Conservation (phyloP, 371 early-diverging fungal species). For the Entomophthora muscae region DNA sequence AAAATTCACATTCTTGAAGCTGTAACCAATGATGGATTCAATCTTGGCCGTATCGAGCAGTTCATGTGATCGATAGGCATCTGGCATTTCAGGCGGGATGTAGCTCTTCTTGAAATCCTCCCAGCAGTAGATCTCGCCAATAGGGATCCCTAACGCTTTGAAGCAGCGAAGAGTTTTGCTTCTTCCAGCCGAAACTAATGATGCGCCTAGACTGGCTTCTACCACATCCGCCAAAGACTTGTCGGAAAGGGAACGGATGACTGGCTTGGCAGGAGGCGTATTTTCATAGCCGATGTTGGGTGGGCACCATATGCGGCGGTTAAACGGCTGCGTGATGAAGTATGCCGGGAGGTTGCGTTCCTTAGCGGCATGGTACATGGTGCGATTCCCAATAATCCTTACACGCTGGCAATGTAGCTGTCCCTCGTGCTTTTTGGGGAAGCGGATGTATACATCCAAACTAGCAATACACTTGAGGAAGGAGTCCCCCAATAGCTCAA, state of each 20-base stretch:
- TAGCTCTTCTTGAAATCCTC: not conserved
- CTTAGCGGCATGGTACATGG: slow-evolving; percentile 36
- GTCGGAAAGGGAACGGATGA: slow-evolving; percentile 37
- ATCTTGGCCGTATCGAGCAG: slow-evolving; percentile 13
- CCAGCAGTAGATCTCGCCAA: slow-evolving; percentile 16
- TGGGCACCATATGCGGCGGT: slow-evolving; percentile 40
- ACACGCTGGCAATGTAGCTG: slow-evolving; percentile 51
- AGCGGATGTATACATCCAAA: slow-evolving; percentile 52
- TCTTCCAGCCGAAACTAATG: slow-evolving; percentile 36
- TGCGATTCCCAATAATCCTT: slow-evolving; percentile 54
- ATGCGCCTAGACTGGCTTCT: slow-evolving; percentile 77
- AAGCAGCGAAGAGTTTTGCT: slow-evolving; percentile 45
- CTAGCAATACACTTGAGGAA: slow-evolving; percentile 75
- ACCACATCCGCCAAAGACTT: slow-evolving; percentile 81
- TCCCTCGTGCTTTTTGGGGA: slow-evolving; percentile 67
- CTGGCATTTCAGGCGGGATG: not conserved
- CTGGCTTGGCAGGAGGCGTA: not conserved
- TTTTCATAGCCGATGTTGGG: slow-evolving; percentile 20
- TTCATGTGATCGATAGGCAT: not conserved
- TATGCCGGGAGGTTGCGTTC: slow-evolving; percentile 33
- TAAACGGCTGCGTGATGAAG: slow-evolving; percentile 38
- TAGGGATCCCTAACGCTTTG: slow-evolving; percentile 30
- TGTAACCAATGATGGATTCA: slow-evolving; percentile 40
- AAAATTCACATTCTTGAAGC: slow-evolving; percentile 40
- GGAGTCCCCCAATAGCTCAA: slow-evolving; percentile 90